Base-by-base conservation (phyloP, 2,329 filamentous ascomycete species). In the Chaetomium sp. region DNA sequence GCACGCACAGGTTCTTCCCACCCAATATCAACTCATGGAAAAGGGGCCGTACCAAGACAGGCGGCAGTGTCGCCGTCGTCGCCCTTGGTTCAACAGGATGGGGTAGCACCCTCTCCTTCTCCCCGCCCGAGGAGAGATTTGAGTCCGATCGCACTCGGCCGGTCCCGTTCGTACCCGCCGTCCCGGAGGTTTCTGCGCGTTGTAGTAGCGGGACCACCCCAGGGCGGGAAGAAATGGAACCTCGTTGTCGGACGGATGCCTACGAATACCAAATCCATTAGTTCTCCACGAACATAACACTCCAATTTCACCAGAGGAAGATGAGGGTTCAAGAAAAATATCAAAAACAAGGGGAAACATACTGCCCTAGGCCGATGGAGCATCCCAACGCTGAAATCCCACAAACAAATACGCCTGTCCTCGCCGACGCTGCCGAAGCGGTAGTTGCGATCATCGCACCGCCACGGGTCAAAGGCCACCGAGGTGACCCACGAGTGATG, bases 301-400 rank as follows among this genome's bases (percentile, higher is more conserved):
- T 9, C 19, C 47, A n/a, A n/a, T 12, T 42, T 12, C 27, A 45
- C 19, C 36, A 38, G 27, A 42, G 10, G 27, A 34, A 47, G 2
- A 27, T 1, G 2, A 14, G 33, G 14, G 49, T 27, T 27, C 19
- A 27, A 27, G 19, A 27, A 27, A 27, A 27, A 27, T 27, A 27
- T 27, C 19, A 11, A 52, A 19, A 35, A 36, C 19, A 33, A 34
- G 19, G 19, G 19, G 19, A 35, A 10, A 80, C 87, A 67, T 75
- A 91, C 88, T 36, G 64, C 66, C 63, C 92, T 92, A 19, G 94
- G 92, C 58, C 91, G 82, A 71, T 95, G 89, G 65, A 99, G 78
- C 92, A 97, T 97, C 64, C 91, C 91, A 43, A 96, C 90, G 62
- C 87, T 96, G 69, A 99, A 99, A 74, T 99, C 94, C 94, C 94